Evolutionary conservation across 2,329 filamentous ascomycete genomes (phyloP).

Genomic region (Penicillium sp.): DNA sequence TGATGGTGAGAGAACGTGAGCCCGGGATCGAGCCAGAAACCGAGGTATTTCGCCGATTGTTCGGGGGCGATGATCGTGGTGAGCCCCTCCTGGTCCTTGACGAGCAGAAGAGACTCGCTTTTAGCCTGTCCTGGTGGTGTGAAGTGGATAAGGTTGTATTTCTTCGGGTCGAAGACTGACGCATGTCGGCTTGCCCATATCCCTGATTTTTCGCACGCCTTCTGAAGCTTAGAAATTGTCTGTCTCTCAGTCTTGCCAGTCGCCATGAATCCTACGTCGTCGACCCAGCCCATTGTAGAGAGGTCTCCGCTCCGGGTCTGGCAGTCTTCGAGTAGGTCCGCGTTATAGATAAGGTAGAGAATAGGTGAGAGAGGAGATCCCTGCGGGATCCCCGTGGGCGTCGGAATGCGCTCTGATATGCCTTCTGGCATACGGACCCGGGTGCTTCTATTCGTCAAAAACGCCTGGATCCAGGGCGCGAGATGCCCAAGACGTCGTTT

Average conservation of each 20-base stretch:
- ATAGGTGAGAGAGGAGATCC: constrained; percentile 26
- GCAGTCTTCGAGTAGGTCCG: constrained; percentile 21
- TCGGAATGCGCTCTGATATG: background rate
- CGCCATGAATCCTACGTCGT: constrained; percentile 2
- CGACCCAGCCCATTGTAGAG: constrained; percentile 5
- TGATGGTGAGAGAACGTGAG: constrained; percentile 5
- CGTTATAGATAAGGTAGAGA: constrained; percentile 30
- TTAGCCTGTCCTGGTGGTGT: background rate
- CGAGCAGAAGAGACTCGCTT: background rate
- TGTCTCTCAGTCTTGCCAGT: background rate
- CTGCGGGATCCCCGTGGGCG: constrained; percentile 22
- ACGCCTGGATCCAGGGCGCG: background rate
- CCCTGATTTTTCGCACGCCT: background rate
- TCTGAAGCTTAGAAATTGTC: background rate
- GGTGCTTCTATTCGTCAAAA: background rate
- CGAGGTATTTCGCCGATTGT: constrained; percentile 3
- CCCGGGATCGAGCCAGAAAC: constrained; percentile 9
- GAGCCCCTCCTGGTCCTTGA: no score
- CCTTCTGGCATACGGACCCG: background rate
- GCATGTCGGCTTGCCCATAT: background rate
- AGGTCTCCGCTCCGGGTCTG: background rate
- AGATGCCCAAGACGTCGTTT: background rate
- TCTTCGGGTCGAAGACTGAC: background rate
- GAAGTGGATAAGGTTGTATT: background rate
- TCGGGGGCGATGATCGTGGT: no score